Evolutionary conservation across 495 filamentous ascomycete species (phyloP).

Genomic region (Chlorociboria aeruginascens): DNA sequence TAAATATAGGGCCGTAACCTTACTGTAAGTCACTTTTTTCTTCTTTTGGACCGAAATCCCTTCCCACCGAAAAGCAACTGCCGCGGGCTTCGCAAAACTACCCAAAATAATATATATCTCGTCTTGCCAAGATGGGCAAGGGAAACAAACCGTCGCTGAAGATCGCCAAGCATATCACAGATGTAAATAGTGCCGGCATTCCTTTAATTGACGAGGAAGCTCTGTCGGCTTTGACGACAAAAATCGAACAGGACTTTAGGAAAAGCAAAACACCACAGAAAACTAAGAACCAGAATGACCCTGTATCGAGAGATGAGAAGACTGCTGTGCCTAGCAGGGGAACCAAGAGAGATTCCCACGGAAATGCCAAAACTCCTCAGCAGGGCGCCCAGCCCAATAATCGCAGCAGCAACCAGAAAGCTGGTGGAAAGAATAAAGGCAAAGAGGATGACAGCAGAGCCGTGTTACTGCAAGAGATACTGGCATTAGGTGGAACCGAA

Average conservation of each 20-base stretch:
- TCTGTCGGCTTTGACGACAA: constrained; percentile 49
- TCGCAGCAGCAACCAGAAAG: constrained; percentile 11
- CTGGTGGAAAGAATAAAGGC: constrained; percentile 19
- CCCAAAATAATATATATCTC: too few relatives aligned
- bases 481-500: constrained; percentile 64
- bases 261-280: constrained; percentile 17
- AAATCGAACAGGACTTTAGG: constrained; percentile 39
- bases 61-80: too few relatives aligned
- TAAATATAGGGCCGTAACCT: too few relatives aligned
- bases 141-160: constrained; percentile 15
- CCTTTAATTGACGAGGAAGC: constrained; percentile 46
- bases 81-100: too few relatives aligned
- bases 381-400: neutral
- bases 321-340: constrained; percentile 17
- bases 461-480: constrained; percentile 54
- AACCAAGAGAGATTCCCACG: constrained; percentile 38
- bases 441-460: constrained; percentile 13
- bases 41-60: too few relatives aligned
- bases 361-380: constrained; percentile 30
- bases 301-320: neutral
- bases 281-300: neutral
- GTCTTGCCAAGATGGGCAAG: constrained; percentile 9
- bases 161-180: constrained; percentile 9
- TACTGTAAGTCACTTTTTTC: too few relatives aligned
- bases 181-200: constrained; percentile 14